A percentile compares a stretch with the other conserved stretches of the same genome.
Evolutionary conservation across 2,329 filamentous ascomycete species (phyloP).

Genomic region (Sporothrix protearum): DNA sequence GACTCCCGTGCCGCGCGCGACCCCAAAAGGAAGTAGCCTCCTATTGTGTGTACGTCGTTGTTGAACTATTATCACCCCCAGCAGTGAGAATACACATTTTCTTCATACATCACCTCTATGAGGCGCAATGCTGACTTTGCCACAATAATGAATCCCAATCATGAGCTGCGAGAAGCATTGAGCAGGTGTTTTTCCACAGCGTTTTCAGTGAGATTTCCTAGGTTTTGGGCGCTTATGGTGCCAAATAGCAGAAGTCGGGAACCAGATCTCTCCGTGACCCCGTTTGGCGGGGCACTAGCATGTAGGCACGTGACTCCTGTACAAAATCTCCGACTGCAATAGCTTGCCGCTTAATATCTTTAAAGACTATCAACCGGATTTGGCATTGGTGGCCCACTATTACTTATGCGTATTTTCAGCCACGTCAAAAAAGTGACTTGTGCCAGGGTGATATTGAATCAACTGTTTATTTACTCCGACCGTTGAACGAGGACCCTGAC

Average conservation of each 20-base stretch:
- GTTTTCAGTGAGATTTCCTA: background rate
- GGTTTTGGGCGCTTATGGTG: background rate
- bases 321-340: background rate
- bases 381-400: too few relatives aligned
- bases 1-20: background rate
- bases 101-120: background rate
- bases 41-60: too few relatives aligned
- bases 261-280: slow-evolving; percentile 18
- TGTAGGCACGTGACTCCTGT: slow-evolving; percentile 4
- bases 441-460: too few relatives aligned
- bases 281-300: slow-evolving; percentile 3
- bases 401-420: too few relatives aligned
- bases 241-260: background rate
- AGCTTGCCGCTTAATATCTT: background rate
- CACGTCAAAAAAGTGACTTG: too few relatives aligned
- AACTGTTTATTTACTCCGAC: too few relatives aligned
- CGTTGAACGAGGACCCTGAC: too few relatives aligned
- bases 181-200: background rate
- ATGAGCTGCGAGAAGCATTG: background rate
- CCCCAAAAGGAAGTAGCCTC: too few relatives aligned
- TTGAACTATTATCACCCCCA: background rate
- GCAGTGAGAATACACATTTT: background rate
- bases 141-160: too few relatives aligned
- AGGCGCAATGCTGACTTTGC: too few relatives aligned
- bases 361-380: too few relatives aligned